Percentiles rank a stretch among this genome's conserved stretches.
These are phyloP conservation scores for Bisporella sp. DNA, from an alignment of 2,329 filamentous ascomycete genomes.

Conservation along the genomic window DNA sequence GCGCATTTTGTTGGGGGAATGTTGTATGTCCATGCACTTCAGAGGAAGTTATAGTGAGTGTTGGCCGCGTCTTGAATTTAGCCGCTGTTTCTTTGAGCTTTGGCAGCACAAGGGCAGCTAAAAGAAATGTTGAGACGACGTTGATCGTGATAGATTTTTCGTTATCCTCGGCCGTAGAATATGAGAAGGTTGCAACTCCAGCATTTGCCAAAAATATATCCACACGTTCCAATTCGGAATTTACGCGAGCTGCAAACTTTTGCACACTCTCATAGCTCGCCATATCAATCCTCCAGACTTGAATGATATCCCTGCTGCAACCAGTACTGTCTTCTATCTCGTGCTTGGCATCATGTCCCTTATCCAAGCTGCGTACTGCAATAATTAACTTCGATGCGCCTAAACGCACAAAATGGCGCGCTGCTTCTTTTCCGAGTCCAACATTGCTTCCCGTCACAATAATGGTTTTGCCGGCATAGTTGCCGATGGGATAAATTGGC, in stretches of 20 bases:
- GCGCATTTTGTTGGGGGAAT: background rate
- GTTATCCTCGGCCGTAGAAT: conserved; percentile 10
- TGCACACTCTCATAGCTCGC: conserved; percentile 12
- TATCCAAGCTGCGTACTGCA: conserved; percentile 30
- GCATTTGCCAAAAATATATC: conserved; percentile 37
- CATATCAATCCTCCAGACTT: conserved; percentile 18
- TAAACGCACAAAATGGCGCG: conserved; percentile 30
- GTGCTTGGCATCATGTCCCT: conserved; percentile 28
- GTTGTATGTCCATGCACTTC: background rate
- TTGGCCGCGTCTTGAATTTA: background rate
- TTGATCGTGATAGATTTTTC: conserved; percentile 17
- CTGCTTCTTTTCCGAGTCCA: conserved; percentile 36
- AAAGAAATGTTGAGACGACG: conserved; percentile 13
- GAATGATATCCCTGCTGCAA: conserved; percentile 1
- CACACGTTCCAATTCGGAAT: conserved; percentile 23
- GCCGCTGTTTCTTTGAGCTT: conserved; percentile 10
- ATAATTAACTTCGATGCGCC: conserved; percentile 33
- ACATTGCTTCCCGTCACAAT: conserved; percentile 31
- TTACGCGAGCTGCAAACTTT: background rate
- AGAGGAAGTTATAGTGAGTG: background rate
- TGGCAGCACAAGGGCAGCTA: conserved; percentile 17
- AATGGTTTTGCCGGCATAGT: background rate
- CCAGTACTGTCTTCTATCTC: conserved; percentile 19
- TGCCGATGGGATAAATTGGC: background rate
- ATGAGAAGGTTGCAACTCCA: conserved; percentile 9